A percentile compares a stretch with the other conserved stretches of the same genome.
These are phyloP conservation scores for Podosphaera xanthii DNA, from an alignment of 2,329 filamentous ascomycete species.

Conservation along the genomic window DNA sequence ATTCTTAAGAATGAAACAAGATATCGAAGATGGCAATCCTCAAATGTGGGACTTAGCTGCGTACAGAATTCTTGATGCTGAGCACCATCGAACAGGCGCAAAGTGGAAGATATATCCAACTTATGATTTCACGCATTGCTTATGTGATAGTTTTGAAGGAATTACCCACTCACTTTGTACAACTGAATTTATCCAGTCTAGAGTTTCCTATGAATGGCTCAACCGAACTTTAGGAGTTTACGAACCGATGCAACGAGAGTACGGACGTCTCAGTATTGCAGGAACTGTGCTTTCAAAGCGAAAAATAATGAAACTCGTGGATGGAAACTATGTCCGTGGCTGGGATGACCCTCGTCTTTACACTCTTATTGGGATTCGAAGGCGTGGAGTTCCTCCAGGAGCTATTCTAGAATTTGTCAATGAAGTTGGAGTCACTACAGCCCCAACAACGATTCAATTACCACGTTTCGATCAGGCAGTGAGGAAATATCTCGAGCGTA, in stretches of 20 bases:
- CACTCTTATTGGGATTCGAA: slow-evolving; percentile 62
- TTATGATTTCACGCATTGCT: slow-evolving; percentile 77
- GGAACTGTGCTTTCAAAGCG: slow-evolving; percentile 79
- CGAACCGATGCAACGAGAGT: slow-evolving; percentile 86
- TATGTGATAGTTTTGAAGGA: slow-evolving; percentile 78
- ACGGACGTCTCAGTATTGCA: slow-evolving; percentile 50
- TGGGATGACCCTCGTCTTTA: slow-evolving; percentile 88
- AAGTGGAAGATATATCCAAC: slow-evolving; percentile 90
- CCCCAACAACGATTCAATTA: slow-evolving; percentile 57
- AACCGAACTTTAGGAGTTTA: slow-evolving; percentile 65
- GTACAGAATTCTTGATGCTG: slow-evolving; percentile 58
- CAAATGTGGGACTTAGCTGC: slow-evolving; percentile 94
- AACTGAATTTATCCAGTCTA: slow-evolving; percentile 67
- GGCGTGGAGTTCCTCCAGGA: slow-evolving; percentile 68
- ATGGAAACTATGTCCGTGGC: slow-evolving; percentile 52
- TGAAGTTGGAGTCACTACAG: slow-evolving; percentile 75
- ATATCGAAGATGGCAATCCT: slow-evolving; percentile 62
- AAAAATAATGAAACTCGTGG: slow-evolving; percentile 57
- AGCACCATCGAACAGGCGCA: slow-evolving; percentile 57
- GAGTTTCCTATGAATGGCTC: slow-evolving; percentile 78
- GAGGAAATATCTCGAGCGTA: slow-evolving; percentile 66
- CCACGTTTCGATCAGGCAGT: slow-evolving; percentile 68
- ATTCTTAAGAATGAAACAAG: slow-evolving; percentile 82
- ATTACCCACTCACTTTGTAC: slow-evolving; percentile 89
- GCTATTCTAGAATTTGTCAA: slow-evolving; percentile 78